A percentile compares a stretch with the other conserved stretches of the same genome.
Evolutionary conservation across 2,329 filamentous ascomycete genomes (phyloP).

Genomic region (Dichotomopilus funicola): DNA sequence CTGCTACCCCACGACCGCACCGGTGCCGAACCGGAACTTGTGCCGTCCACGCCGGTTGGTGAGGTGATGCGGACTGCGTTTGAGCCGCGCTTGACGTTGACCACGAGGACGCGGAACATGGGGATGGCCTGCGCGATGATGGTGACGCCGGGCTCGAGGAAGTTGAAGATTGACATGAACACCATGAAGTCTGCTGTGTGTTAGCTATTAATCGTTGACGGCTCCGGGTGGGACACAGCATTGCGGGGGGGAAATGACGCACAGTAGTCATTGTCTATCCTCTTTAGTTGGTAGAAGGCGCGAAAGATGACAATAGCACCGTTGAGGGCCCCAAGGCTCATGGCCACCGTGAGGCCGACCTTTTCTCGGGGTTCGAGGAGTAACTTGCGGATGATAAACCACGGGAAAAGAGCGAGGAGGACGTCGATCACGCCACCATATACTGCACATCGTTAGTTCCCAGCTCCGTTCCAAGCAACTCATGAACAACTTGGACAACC

Average conservation of each 20-base stretch:
- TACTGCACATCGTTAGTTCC: conserved; percentile 4
- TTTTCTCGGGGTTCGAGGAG: conserved; percentile 39
- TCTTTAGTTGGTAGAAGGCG: conserved; percentile 8
- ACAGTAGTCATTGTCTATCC: conserved; percentile 12
- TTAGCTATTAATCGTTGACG: not conserved
- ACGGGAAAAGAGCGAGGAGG: conserved; percentile 34
- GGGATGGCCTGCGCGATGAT: conserved; percentile 19
- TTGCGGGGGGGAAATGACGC: not conserved
- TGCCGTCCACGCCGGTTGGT: not conserved
- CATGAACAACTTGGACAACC: not conserved
- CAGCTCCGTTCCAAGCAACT: not conserved
- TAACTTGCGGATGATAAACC: conserved; percentile 38
- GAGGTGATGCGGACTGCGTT: conserved; percentile 8
- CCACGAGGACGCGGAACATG: conserved; percentile 17
- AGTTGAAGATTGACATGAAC: conserved; percentile 21
- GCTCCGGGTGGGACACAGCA: not conserved
- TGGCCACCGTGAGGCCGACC: conserved; percentile 34
- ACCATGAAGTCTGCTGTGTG: conserved; percentile 12
- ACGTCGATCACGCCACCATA: conserved; percentile 29
- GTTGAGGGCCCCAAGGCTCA: conserved; percentile 32
- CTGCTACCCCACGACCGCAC: conserved; percentile 1
- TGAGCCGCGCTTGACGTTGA: conserved; percentile 9
- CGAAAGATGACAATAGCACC: conserved; percentile 12
- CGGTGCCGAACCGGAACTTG: not conserved
- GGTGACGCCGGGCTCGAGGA: conserved; percentile 17